Evolutionary conservation across 1,284 basidiomycete genomes (phyloP), one percentile per base, ranked within the genome.

Genomic region (Ganoderma resinaceum): DNA sequence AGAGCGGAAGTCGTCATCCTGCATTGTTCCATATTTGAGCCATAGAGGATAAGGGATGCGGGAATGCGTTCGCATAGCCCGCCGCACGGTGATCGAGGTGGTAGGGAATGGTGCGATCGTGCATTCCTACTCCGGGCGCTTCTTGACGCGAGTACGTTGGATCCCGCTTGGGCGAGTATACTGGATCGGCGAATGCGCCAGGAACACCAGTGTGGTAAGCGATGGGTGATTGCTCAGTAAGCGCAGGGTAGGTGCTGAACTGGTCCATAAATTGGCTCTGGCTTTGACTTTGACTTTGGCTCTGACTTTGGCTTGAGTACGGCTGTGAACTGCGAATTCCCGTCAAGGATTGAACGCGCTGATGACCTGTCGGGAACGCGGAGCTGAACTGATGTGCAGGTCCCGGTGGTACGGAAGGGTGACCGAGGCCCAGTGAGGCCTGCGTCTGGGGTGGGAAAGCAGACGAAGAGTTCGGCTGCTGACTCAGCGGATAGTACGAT

Each of bases 281-380:
- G 60, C 57, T 59, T 6, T 57, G 57, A 16, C 31, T n/a, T n/a
- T n/a, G n/a, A 38, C 37, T 58, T 40, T 71, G 70, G 42, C 61
- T 63, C 26, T 70, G 69, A n/a, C 61, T 63, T 53, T 70, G 69
- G 61, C 69, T 70, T 9, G 67, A 70, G 12, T 64, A 52, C 7
- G 70, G 37, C 35, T 71, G 76, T 4, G 72, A 70, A 38, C 35
- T 29, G 20, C 62, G 69, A 2, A 65, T 33, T 29, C 70, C 20
- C 11, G 76, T 70, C 40, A 73, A 67, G 4, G 77, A 78, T 38
- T 74, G 72, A 8, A 72, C 61, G 29, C 76, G 69, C 42, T 75
- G 74, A 52, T 77, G 77, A 1, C 67, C 64, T 62, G 12, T 14
- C 65, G 58, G 23, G 68, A 60, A 33, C 64, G 57, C 37, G 57